These are phyloP conservation scores for Tetradesmus obliquus DNA, from an alignment of 139 green algal species.

Conservation along the genomic window DNA sequence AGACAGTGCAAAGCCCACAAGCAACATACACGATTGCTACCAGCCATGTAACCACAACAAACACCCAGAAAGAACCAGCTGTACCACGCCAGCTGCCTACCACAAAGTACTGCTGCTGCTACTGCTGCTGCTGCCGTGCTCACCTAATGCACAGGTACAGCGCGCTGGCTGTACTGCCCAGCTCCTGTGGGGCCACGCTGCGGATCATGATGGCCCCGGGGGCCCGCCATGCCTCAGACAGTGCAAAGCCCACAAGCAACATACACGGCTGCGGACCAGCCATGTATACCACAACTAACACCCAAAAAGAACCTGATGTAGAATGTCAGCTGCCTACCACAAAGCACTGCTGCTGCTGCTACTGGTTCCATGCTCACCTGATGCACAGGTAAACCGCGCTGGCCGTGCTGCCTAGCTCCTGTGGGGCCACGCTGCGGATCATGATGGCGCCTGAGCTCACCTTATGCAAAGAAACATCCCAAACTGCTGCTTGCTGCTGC, in stretches of 20 bases:
- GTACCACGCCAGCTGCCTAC: no score
- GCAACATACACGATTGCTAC: slow-evolving; percentile 45
- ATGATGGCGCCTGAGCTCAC: slow-evolving; percentile 79
- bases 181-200: background rate
- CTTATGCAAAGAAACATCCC: background rate
- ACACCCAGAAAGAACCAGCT: no score
- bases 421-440: background rate
- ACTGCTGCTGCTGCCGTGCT: background rate
- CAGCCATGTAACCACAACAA: no score
- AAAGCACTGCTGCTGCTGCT: no score
- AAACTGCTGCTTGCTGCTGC: background rate
- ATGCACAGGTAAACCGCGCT: slow-evolving; percentile 86
- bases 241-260: no score
- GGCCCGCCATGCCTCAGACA: no score
- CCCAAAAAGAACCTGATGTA: no score
- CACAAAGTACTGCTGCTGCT: no score
- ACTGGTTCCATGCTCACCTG: slow-evolving; percentile 39
- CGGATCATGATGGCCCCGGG: slow-evolving; percentile 77
- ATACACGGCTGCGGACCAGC: no score
- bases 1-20: slow-evolving; percentile 80
- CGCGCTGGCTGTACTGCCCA: slow-evolving; percentile 79
- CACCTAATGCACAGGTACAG: slow-evolving; percentile 86
- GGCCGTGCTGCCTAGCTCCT: slow-evolving; percentile 73
- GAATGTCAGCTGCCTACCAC: no score
- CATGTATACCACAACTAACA: no score